Evolutionary conservation across 768 basidiomycete species (phyloP).

Genomic region (Russula foetens): DNA sequence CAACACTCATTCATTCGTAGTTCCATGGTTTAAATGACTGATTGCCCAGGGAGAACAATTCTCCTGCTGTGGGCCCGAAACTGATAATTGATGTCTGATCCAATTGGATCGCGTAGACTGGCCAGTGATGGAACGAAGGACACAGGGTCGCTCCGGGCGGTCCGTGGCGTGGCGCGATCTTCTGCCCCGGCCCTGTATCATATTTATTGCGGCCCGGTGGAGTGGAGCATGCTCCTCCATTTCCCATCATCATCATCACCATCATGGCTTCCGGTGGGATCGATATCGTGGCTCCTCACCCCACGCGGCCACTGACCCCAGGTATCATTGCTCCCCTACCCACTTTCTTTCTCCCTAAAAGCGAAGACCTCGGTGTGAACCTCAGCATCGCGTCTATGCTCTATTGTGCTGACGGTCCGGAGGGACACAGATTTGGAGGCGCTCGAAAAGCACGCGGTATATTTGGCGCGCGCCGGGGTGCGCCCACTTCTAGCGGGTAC

Average conservation of each 20-base stretch:
- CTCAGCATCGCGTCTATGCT: not conserved
- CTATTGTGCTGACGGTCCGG: not conserved
- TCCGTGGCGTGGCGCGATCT: no score
- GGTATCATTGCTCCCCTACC: conserved; percentile 85
- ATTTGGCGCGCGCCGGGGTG: conserved; percentile 58
- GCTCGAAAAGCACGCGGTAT: conserved; percentile 60
- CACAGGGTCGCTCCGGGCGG: conserved; percentile 1
- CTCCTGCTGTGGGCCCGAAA: no score
- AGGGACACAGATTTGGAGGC: conserved; percentile 47
- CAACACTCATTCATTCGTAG: no score
- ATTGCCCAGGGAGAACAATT: no score
- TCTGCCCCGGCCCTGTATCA: no score
- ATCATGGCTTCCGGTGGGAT: conserved; percentile 36
- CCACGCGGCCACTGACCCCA: conserved; percentile 51
- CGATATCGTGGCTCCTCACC: conserved; percentile 18
- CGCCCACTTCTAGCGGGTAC: conserved; percentile 69
- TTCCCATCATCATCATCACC: not conserved
- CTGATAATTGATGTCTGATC: no score
- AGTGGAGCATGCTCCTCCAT: not conserved
- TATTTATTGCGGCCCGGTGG: no score
- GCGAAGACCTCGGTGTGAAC: conserved; percentile 75
- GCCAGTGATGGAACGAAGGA: no score
- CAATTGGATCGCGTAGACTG: no score
- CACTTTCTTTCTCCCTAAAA: conserved; percentile 67
- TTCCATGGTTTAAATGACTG: no score